Evolutionary conservation across 495 filamentous ascomycete genomes (phyloP).

Genomic region (Parathielavia hyrcaniae): DNA sequence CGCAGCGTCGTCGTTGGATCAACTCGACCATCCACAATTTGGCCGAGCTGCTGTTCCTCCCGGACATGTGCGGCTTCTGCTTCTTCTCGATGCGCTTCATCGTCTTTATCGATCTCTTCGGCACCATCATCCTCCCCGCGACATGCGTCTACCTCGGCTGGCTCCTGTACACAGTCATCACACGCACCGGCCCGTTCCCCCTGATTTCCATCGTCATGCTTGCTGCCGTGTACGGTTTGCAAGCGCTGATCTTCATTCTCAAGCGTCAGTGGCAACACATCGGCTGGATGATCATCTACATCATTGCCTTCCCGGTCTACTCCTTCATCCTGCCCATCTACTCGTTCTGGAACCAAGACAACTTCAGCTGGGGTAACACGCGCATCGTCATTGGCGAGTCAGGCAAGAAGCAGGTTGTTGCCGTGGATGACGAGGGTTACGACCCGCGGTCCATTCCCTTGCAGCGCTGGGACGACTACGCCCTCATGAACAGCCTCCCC

Average conservation of each 20-base stretch:
- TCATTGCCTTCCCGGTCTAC: conserved; percentile 89
- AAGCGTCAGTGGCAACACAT: conserved; percentile 96
- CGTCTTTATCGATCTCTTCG: conserved; percentile 89
- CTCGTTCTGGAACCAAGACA: conserved; percentile 98
- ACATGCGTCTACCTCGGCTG: conserved; percentile 87
- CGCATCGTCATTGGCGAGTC: conserved; percentile 94
- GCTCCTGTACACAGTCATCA: conserved; percentile 74
- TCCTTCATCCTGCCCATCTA: conserved; percentile 88
- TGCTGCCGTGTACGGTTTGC: conserved; percentile 88
- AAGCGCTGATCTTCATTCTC: conserved; percentile 91
- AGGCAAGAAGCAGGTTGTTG: conserved; percentile 80
- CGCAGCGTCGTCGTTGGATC: conserved; percentile 95
- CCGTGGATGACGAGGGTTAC: conserved; percentile 79
- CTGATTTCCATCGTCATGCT: conserved; percentile 82
- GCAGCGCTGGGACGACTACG: conserved; percentile 97
- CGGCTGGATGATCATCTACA: conserved; percentile 99
- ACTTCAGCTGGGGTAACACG: conserved; percentile 97
- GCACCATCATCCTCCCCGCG: conserved; percentile 88
- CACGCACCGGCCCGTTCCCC: conserved; percentile 68
- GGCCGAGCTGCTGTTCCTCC: conserved; percentile 75
- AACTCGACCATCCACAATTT: conserved; percentile 98
- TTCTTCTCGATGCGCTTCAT: conserved; percentile 99
- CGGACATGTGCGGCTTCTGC: conserved; percentile 96
- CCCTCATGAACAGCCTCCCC: conserved; percentile 80
- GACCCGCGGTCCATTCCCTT: conserved; percentile 89